Conservation (phyloP, 2,329 filamentous ascomycete genomes). For the Rutstroemia sp. region DNA sequence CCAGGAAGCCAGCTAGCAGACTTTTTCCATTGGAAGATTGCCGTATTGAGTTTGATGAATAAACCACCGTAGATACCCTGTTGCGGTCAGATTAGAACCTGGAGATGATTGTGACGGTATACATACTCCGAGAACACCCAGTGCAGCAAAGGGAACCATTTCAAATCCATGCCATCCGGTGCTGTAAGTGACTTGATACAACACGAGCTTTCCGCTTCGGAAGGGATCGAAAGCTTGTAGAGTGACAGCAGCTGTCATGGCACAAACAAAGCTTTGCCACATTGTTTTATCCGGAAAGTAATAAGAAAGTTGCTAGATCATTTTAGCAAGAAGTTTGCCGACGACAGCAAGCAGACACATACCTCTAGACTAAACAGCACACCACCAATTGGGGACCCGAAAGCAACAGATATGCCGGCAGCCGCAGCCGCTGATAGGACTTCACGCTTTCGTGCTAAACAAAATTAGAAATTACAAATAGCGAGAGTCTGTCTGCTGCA, state of each 20-base stretch:
- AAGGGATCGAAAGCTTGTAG: slow-evolving; percentile 92
- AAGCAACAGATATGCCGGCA: slow-evolving; percentile 50
- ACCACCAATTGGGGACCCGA: slow-evolving; percentile 70
- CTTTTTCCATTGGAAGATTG: slow-evolving; percentile 73
- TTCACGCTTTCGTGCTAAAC: slow-evolving; percentile 78
- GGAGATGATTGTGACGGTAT: neutral
- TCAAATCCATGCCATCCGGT: slow-evolving; percentile 93
- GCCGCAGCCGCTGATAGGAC: slow-evolving; percentile 85
- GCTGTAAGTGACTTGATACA: slow-evolving; percentile 93
- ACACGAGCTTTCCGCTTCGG: slow-evolving; percentile 85
- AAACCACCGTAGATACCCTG: slow-evolving; percentile 86
- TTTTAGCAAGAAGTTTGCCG: slow-evolving; percentile 9
- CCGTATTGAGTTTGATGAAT: slow-evolving; percentile 93
- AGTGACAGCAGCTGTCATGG: slow-evolving; percentile 95
- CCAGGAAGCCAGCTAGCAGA: slow-evolving; percentile 55
- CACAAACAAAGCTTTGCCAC: slow-evolving; percentile 99
- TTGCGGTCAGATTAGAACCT: slow-evolving; percentile 13
- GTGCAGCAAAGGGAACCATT: slow-evolving; percentile 74
- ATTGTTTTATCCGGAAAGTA: slow-evolving; percentile 99
- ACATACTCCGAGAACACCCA: slow-evolving; percentile 71
- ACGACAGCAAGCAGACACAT: slow-evolving; percentile 16
- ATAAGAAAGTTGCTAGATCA: slow-evolving; percentile 76
- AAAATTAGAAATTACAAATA: neutral
- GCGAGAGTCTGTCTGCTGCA: neutral
- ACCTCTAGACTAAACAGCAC: slow-evolving; percentile 93